phyloP scores from a whole-genome alignment of 176 grass and related monocot genomes.

The Otatea glauca region DNA sequence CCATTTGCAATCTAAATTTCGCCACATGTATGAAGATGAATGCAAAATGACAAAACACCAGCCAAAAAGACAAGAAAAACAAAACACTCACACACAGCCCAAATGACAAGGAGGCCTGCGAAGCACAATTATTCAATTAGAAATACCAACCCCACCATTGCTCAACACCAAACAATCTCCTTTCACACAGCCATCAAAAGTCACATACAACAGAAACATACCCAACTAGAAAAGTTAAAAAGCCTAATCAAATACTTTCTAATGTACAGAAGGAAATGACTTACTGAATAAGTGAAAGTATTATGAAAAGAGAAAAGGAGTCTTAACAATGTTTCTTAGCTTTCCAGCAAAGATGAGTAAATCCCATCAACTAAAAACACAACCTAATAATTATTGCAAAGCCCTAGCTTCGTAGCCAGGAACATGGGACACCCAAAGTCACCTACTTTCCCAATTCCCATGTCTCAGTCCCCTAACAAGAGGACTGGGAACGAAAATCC shows the following conservation, averaged over 20 bases:
- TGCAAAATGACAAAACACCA: conserved; percentile 24
- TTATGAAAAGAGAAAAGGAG: conserved; percentile 27
- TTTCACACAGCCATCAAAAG: conserved; percentile 15
- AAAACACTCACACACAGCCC: neutral
- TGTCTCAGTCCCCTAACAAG: neutral
- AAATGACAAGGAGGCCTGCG: neutral
- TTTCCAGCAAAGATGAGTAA: conserved; percentile 58
- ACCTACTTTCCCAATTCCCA: conserved; percentile 47
- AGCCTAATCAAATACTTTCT: conserved; percentile 12
- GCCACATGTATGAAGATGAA: conserved; percentile 20
- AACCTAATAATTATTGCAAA: conserved; percentile 41
- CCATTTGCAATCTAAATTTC: conserved; percentile 33
- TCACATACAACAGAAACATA: conserved; percentile 35
- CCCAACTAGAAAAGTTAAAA: conserved; percentile 32
- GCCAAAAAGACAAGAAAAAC: conserved; percentile 10
- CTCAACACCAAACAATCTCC: conserved; percentile 34
- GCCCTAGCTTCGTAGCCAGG: conserved; percentile 11
- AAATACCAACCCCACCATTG: neutral
- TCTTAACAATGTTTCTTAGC: conserved; percentile 43
- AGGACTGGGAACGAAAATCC: neutral
- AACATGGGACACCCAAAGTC: conserved; percentile 7
- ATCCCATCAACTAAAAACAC: conserved; percentile 34
- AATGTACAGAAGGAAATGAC: conserved; percentile 11
- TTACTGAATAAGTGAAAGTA: conserved; percentile 12
- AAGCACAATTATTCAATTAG: conserved; percentile 2